Evolutionary conservation across 2,329 filamentous ascomycete genomes (phyloP).

Genomic region (Aureobasidium zeae): DNA sequence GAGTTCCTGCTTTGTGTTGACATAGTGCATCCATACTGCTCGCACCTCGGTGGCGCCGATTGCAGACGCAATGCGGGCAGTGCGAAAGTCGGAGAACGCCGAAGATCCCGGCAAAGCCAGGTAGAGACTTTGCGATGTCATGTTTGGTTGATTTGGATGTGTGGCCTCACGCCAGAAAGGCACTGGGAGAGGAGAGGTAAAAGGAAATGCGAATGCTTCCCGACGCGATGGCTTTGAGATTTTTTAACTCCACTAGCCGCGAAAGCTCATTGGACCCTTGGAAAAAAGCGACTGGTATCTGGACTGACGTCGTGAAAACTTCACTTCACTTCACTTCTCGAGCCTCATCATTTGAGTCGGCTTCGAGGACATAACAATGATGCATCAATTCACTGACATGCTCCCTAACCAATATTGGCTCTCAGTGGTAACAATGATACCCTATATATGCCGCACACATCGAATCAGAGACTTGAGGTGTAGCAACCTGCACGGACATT

Average conservation of each 20-base stretch:
- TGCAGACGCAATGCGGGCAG: constrained; percentile 36
- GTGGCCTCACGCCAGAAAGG: constrained; percentile 14
- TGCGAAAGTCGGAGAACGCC: constrained; percentile 46
- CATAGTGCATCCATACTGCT: constrained; percentile 44
- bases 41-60: constrained; percentile 40
- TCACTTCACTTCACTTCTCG: not conserved
- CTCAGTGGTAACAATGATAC: too few species aligned
- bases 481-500: constrained; percentile 9
- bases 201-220: constrained; percentile 5
- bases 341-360: too few species aligned
- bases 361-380: too few species aligned
- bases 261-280: too few species aligned
- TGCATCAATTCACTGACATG: too few species aligned
- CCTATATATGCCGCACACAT: too few species aligned
- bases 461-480: not conserved
- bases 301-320: not conserved
- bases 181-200: constrained; percentile 10
- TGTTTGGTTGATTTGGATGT: constrained; percentile 5
- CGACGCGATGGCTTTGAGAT: constrained; percentile 7
- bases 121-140: constrained; percentile 25
- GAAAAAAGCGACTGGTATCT: too few species aligned
- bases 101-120: constrained; percentile 43
- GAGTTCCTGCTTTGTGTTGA: constrained; percentile 36
- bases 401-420: too few species aligned
- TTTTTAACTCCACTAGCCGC: too few species aligned